Conservation (phyloP, 2,329 filamentous ascomycete genomes). For the Beauveria sp. region DNA sequence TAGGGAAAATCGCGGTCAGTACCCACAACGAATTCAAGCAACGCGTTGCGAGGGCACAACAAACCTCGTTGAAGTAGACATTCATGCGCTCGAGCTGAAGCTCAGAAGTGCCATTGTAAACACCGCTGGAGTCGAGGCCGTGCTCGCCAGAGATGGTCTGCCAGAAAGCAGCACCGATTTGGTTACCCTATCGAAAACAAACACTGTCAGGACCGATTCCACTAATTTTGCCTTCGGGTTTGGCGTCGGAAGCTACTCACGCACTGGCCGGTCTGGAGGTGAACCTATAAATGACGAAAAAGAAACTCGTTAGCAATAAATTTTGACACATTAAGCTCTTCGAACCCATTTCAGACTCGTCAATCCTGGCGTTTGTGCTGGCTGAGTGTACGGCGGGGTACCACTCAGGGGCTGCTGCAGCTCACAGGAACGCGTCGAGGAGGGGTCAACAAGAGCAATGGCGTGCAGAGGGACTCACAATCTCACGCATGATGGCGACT, state of each 20-base stretch:
- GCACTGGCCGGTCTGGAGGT: slow-evolving; percentile 99
- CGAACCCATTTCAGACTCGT: background rate
- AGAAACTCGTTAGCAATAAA: slow-evolving; percentile 44
- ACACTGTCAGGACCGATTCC: slow-evolving; percentile 28
- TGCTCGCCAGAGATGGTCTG: slow-evolving; percentile 85
- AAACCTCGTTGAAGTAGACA: slow-evolving; percentile 87
- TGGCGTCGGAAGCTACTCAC: slow-evolving; percentile 43
- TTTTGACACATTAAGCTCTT: slow-evolving; percentile 6
- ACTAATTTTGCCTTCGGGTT: background rate
- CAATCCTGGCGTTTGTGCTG: background rate
- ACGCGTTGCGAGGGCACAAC: slow-evolving; percentile 15
- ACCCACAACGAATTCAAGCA: background rate
- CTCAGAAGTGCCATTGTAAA: slow-evolving; percentile 98
- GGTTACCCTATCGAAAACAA: slow-evolving; percentile 71
- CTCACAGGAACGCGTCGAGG: slow-evolving; percentile 32
- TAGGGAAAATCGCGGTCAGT: slow-evolving; percentile 27
- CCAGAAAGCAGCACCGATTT: slow-evolving; percentile 99
- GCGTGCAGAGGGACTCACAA: slow-evolving; percentile 42
- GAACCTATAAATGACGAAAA: slow-evolving; percentile 64
- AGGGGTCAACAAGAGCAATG: slow-evolving; percentile 11
- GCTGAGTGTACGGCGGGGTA: slow-evolving; percentile 5
- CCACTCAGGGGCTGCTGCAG: slow-evolving; percentile 8
- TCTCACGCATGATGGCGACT: slow-evolving; percentile 56
- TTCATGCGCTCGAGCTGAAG: slow-evolving; percentile 99
- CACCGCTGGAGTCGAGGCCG: slow-evolving; percentile 92